Evolutionary conservation across 257 asterid species (phyloP), one percentile per base, ranked within the genome.

Genomic region (Ajuga chamaepitys): DNA sequence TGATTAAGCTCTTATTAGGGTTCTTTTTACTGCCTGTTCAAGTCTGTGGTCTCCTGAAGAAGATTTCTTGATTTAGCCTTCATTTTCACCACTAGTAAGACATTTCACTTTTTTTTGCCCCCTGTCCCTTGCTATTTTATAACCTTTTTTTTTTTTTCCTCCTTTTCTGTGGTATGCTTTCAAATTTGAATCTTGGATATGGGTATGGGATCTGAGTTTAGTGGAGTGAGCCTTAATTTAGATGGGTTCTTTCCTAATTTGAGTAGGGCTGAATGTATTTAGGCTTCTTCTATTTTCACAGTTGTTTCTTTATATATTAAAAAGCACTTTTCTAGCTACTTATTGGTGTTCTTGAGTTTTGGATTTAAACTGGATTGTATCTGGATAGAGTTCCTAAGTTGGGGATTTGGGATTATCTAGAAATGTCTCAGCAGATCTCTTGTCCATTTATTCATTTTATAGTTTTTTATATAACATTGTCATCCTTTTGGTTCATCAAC

Each of bases 181-280:
- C 53, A 46, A 28, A 35, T 7, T 64, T 58, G 54, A 12, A 40
- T 26, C 53, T 64, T 51, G 26, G 26, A 3, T 14, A 16, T 44
- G 67, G 56, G 57, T 24, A 1, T 59, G 65, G 40, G 71, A 46
- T 68, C 58, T 63, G 66, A 34, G 16, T 55, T 63, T 22, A 10
- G 35, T 16, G 47, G 60, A 52, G 28, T 62, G 42, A 5, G 58
- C 32, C 25, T 44, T 12, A 21, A 13, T 13, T 61, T n/a, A 5
- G 58, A 52, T 9, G 54, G 46, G 58, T 18, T 56, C 37, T 26
- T 25, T 5, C 68, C 17, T 55, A 37, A 22, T n/a, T 68, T 56
- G 22, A 44, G 16, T 67, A 30, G 28, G 54, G 17, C 16, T 44
- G 9, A 44, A 10, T 34, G 42, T 44, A 37, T 12, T 47, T 28